phyloP scores from a whole-genome alignment of 129 eudicot species.

The Tagetes patula region DNA sequence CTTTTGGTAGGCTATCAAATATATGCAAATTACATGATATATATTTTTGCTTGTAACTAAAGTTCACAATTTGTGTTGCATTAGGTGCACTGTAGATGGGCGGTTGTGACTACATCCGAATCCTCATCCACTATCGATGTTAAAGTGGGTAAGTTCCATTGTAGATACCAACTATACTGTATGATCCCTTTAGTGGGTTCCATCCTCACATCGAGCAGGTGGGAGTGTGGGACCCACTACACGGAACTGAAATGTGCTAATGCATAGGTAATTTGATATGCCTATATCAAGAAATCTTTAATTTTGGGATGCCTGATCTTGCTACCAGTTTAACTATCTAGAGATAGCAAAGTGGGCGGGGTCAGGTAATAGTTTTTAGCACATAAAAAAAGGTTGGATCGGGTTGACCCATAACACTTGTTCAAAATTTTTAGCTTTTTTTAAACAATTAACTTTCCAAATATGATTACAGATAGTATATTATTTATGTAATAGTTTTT shows the following conservation, averaged over 20 bases:
- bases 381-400: neutral
- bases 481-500: neutral
- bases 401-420: conserved; percentile 7
- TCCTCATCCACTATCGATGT: conserved; percentile 64
- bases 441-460: neutral
- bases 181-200: neutral
- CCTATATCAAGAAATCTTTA: neutral
- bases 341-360: neutral
- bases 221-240: neutral
- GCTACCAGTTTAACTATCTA: neutral
- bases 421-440: neutral
- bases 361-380: too few species aligned
- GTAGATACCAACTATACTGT: neutral
- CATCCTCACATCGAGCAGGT: neutral
- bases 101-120: conserved; percentile 56
- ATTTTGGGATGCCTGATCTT: neutral
- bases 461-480: neutral
- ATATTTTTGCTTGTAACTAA: conserved; percentile 3
- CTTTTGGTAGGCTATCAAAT: conserved; percentile 11
- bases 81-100: conserved; percentile 92
- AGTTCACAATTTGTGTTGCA: conserved; percentile 26
- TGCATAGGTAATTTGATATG: conserved; percentile 4
- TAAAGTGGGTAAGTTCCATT: conserved; percentile 67
- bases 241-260: neutral
- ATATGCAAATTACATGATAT: conserved; percentile 13